Conservation (phyloP, 345 rosid genomes). For the Hibiscus tridactylites region DNA sequence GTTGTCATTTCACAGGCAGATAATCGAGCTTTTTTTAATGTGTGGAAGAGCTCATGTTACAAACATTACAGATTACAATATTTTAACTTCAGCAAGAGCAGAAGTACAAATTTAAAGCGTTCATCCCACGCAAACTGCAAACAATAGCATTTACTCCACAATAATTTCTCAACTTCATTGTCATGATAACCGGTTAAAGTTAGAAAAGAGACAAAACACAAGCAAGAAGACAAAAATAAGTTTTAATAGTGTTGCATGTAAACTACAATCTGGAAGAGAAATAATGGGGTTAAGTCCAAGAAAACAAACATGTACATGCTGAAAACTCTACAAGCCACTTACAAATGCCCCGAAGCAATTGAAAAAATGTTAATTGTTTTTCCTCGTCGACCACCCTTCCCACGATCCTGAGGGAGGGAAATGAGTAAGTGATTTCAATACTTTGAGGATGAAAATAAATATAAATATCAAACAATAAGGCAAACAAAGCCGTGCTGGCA, state of each 20-base stretch:
- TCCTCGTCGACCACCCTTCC: constrained; percentile 70
- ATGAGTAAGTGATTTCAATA: constrained; percentile 6
- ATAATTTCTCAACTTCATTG: not conserved
- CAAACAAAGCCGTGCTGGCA: not conserved
- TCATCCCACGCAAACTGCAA: not conserved
- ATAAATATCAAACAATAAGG: not conserved
- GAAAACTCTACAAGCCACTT: not conserved
- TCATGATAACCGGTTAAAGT: not conserved
- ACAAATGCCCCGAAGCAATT: constrained; percentile 2
- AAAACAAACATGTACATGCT: not conserved
- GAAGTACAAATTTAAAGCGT: not conserved
- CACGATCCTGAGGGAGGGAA: constrained; percentile 39
- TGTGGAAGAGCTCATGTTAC: not conserved
- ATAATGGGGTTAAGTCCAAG: not conserved
- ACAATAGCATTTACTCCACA: not conserved
- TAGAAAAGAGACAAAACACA: not conserved
- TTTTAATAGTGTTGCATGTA: not conserved
- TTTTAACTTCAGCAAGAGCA: not conserved
- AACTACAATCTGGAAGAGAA: not conserved
- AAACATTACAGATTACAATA: not conserved
- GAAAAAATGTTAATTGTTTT: constrained; percentile 16
- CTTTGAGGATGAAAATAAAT: constrained; percentile 4
- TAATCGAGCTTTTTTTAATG: not conserved
- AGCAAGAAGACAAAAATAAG: not conserved
- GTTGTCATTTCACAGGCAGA: not conserved